Conservation (phyloP, 768 basidiomycete genomes). For the Lentinula boryana region DNA sequence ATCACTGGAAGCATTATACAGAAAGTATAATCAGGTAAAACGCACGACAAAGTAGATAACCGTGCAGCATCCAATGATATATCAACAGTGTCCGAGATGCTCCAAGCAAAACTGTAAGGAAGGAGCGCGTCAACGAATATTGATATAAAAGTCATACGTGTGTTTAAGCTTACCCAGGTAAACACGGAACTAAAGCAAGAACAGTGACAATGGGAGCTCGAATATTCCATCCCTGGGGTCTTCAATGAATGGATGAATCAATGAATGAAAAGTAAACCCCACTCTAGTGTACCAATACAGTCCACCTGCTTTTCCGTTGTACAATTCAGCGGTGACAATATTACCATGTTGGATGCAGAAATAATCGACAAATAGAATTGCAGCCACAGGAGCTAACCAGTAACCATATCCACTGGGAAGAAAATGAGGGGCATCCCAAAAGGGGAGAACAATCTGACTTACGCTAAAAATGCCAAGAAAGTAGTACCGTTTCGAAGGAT, state of each 20-base stretch:
- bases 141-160: neutral
- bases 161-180: slow-evolving; percentile 6
- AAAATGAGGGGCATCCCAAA: neutral
- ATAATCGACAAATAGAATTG: slow-evolving; percentile 9
- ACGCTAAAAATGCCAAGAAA: slow-evolving; percentile 9
- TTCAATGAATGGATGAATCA: neutral
- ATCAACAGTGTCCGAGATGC: slow-evolving; percentile 2
- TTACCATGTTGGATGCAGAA: slow-evolving; percentile 8
- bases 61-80: neutral
- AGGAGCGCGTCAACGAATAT: neutral
- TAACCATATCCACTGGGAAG: slow-evolving; percentile 8
- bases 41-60: slow-evolving; percentile 8
- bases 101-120: slow-evolving; percentile 3
- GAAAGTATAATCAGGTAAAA: neutral
- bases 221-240: slow-evolving; percentile 8
- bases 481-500: slow-evolving; percentile 8
- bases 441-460: neutral
- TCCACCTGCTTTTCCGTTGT: slow-evolving; percentile 3
- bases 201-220: slow-evolving; percentile 9
- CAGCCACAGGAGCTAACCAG: slow-evolving; percentile 10
- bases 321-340: slow-evolving; percentile 4
- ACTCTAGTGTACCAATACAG: slow-evolving; percentile 9
- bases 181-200: slow-evolving; percentile 7
- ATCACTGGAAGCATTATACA: neutral
- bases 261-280: neutral